Conservation (phyloP, 345 rosid genomes). For the Eucalyptus erythrocorys region DNA sequence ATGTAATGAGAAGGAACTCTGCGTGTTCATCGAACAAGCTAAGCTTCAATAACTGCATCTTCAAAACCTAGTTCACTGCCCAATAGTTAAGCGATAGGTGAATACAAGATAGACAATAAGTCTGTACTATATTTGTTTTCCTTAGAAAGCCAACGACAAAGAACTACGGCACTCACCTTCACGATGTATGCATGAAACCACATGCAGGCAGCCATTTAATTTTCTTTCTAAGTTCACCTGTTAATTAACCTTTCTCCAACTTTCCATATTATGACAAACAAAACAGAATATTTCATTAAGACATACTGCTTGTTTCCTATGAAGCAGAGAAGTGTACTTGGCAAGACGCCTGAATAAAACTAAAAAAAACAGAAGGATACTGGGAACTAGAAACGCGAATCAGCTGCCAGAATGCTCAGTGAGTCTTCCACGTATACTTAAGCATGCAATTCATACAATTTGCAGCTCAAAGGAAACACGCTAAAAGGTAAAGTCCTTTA, state of each 20-base stretch:
- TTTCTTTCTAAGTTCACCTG: not conserved
- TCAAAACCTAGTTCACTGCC: not conserved
- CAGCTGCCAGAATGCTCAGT: not conserved
- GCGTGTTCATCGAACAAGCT: not conserved
- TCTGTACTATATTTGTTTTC: not conserved
- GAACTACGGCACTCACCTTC: not conserved
- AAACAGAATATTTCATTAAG: not conserved
- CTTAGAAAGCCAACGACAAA: not conserved
- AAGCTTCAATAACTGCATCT: not conserved
- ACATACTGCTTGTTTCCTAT: not conserved
- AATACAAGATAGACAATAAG: not conserved
- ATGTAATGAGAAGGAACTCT: not conserved
- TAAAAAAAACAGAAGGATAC: not conserved
- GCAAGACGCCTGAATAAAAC: not conserved
- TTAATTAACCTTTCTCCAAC: not conserved
- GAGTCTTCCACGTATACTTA: not conserved
- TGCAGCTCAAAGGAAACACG: not conserved
- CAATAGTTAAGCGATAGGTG: not conserved
- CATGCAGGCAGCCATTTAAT: too few species aligned
- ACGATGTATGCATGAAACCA: not conserved
- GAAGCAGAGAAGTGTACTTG: not conserved
- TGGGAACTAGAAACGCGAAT: not conserved
- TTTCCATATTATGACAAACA: not conserved
- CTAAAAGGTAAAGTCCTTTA: not conserved
- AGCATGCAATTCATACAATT: not conserved